Conservation (phyloP, 2,329 filamentous ascomycete genomes). For the Cladophialophora psammophila region DNA sequence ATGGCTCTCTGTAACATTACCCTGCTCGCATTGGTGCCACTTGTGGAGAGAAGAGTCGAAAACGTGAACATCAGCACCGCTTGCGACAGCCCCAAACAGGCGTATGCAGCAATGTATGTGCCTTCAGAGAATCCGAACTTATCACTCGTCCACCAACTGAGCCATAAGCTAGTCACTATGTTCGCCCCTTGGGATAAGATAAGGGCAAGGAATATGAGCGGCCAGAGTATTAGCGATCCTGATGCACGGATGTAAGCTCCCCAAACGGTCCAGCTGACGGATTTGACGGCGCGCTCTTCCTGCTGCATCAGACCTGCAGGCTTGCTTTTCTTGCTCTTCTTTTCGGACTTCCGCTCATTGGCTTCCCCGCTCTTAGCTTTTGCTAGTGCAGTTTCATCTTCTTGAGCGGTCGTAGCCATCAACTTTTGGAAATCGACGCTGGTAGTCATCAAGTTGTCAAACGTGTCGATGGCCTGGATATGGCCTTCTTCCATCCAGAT, state of each 20-base stretch:
- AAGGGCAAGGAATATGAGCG: conserved; percentile 69
- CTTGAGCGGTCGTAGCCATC: conserved; percentile 79
- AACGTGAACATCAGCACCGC: conserved; percentile 81
- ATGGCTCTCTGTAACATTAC: conserved; percentile 83
- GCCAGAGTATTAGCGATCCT: conserved; percentile 72
- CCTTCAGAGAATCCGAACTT: conserved; percentile 73
- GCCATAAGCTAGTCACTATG: conserved; percentile 87
- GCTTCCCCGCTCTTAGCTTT: conserved; percentile 57
- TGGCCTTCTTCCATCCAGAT: conserved; percentile 90
- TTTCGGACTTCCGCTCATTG: conserved; percentile 56
- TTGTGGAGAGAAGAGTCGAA: conserved; percentile 76
- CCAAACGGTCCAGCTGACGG: conserved; percentile 83
- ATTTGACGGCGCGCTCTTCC: conserved; percentile 70
- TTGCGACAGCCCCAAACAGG: conserved; percentile 74
- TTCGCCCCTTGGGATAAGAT: conserved; percentile 81
- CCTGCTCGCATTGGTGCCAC: conserved; percentile 82
- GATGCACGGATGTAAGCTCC: conserved; percentile 77
- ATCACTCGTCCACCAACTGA: conserved; percentile 90
- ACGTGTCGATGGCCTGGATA: conserved; percentile 86
- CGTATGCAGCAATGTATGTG: conserved; percentile 74
- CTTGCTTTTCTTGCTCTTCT: conserved; percentile 57
- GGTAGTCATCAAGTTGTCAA: conserved; percentile 81
- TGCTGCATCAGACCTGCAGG: conserved; percentile 54
- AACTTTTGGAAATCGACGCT: conserved; percentile 80
- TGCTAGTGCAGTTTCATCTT: conserved; percentile 60